A percentile compares a stretch with the other conserved stretches of the same genome.
Evolutionary conservation across 2,329 filamentous ascomycete genomes (phyloP).

Genomic region (Hypoxylon sp.): DNA sequence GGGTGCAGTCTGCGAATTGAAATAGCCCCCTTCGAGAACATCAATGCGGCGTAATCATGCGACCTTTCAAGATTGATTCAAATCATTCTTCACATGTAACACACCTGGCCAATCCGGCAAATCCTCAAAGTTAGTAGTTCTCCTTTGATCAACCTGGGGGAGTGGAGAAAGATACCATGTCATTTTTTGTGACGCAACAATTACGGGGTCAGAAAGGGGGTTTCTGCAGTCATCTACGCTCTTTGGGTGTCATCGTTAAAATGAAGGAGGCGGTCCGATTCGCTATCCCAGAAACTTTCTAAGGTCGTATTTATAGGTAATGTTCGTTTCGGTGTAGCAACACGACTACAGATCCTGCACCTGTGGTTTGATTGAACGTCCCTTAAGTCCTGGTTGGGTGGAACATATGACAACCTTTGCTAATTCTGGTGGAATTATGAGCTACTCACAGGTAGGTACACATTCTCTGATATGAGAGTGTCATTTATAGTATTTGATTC

Average conservation of each 20-base stretch:
- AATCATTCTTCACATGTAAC: neutral
- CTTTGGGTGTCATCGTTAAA: slow-evolving; percentile 2
- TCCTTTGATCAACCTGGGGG: slow-evolving; percentile 1
- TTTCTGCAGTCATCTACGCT: neutral
- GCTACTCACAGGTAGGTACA: too few relatives aligned
- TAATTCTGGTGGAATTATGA: too few relatives aligned
- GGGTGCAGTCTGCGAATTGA: slow-evolving; percentile 1
- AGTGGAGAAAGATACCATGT: slow-evolving; percentile 12
- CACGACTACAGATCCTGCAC: neutral
- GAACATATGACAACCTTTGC: neutral
- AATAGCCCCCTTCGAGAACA: neutral
- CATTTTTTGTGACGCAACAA: slow-evolving; percentile 25
- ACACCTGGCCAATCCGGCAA: neutral
- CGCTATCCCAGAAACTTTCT: neutral
- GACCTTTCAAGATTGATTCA: neutral
- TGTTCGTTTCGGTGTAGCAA: neutral
- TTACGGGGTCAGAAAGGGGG: slow-evolving; percentile 13
- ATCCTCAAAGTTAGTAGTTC: neutral
- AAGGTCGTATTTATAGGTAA: neutral
- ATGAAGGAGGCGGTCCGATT: neutral
- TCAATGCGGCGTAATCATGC: neutral
- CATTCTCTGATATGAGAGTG: too few relatives aligned
- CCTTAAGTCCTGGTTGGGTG: neutral
- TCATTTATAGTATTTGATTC: too few relatives aligned
- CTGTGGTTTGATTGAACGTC: neutral